Conservation (phyloP, 116 monocot genomes). For the Cymodocea nodosa region DNA sequence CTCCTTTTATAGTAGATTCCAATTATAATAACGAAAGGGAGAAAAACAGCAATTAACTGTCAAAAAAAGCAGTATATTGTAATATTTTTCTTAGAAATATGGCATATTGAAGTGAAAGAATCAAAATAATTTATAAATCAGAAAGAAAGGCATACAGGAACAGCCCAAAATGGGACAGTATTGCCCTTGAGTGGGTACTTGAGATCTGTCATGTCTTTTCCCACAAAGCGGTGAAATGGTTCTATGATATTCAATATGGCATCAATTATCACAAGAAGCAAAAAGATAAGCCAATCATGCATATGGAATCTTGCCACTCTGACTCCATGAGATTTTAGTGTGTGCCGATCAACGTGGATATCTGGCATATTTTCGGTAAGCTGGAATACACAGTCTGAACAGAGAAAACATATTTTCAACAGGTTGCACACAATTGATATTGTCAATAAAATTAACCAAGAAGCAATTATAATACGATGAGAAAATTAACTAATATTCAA, state of each 20-base stretch:
- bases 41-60: slow-evolving; percentile 62
- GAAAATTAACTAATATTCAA: too few relatives aligned
- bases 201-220: slow-evolving; percentile 51
- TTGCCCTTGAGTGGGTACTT: slow-evolving; percentile 60
- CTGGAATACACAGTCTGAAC: neutral
- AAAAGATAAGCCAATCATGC: slow-evolving; percentile 69
- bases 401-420: neutral
- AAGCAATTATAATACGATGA: too few relatives aligned
- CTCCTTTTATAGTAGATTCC: slow-evolving; percentile 52
- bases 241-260: slow-evolving; percentile 40
- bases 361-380: slow-evolving; percentile 29
- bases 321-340: slow-evolving; percentile 52
- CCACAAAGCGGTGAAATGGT: slow-evolving; percentile 74
- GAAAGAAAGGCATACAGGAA: slow-evolving; percentile 31
- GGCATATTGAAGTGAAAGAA: too few relatives aligned
- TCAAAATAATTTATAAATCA: neutral
- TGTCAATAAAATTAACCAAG: too few relatives aligned
- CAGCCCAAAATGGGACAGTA: slow-evolving; percentile 65
- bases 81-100: too few relatives aligned
- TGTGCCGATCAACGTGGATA: slow-evolving; percentile 42
- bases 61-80: neutral
- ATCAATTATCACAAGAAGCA: slow-evolving; percentile 33
- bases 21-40: slow-evolving; percentile 45
- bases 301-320: slow-evolving; percentile 47
- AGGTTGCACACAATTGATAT: too few relatives aligned